Evolutionary conservation across 2,329 filamentous ascomycete species (phyloP).

Genomic region (Shiraia sp.): DNA sequence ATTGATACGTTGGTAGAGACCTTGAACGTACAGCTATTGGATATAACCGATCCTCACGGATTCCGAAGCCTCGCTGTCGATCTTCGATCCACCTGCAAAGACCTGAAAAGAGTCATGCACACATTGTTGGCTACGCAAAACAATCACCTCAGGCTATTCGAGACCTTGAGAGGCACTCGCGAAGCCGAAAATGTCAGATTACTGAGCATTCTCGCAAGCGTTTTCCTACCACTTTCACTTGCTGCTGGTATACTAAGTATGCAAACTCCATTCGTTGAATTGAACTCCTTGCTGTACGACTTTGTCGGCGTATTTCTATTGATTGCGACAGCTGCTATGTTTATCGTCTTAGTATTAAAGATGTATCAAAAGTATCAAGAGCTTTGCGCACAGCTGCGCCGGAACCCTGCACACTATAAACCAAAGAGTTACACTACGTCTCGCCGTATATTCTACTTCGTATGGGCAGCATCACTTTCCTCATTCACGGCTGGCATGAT

Average conservation of each 20-base stretch:
- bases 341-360: constrained; percentile 1
- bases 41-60: too few relatives aligned
- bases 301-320: constrained; percentile 10
- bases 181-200: background rate
- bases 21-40: too few relatives aligned
- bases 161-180: background rate
- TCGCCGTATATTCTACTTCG: too few relatives aligned
- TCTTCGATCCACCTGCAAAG: background rate
- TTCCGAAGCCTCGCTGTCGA: background rate
- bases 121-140: background rate
- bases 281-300: constrained; percentile 3
- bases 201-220: background rate
- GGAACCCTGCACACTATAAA: too few relatives aligned
- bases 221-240: constrained; percentile 8
- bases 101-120: background rate
- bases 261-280: constrained; percentile 1
- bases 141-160: background rate
- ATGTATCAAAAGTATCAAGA: too few relatives aligned
- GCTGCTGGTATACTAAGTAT: constrained; percentile 2
- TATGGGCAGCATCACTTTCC: too few relatives aligned
- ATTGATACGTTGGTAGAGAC: too few relatives aligned
- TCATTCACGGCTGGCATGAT: too few relatives aligned
- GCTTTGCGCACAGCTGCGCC: too few relatives aligned
- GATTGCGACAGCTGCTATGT: background rate
- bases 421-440: too few relatives aligned